These are phyloP conservation scores for Cutaneotrichosporon cutaneum DNA, from an alignment of 1,284 basidiomycete species.

Conservation along the genomic window DNA sequence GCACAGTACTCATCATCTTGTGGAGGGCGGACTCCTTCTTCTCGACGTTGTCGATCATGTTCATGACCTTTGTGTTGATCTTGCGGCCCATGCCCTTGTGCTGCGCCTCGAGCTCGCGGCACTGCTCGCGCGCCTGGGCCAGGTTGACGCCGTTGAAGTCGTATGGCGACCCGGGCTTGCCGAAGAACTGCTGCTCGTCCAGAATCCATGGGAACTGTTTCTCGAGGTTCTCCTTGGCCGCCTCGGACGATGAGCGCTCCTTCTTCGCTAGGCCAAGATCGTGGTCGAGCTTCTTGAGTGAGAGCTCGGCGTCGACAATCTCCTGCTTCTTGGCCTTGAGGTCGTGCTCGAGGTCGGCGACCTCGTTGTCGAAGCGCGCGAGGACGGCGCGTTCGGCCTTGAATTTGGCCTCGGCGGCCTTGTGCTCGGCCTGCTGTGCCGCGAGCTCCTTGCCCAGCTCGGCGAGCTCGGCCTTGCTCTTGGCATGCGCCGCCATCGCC, in stretches of 20 bases:
- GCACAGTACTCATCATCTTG: conserved; percentile 84
- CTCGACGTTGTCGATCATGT: conserved; percentile 94
- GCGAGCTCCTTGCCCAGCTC: conserved; percentile 61
- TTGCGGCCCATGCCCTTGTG: conserved; percentile 91
- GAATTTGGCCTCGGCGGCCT: conserved; percentile 69
- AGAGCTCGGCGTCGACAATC: conserved; percentile 69
- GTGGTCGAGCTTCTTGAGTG: conserved; percentile 62
- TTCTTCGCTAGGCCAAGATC: conserved; percentile 57
- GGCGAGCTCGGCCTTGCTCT: conserved; percentile 54
- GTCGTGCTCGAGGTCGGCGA: conserved; percentile 74
- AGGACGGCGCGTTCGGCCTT: conserved; percentile 81
- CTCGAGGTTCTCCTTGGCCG: conserved; percentile 62
- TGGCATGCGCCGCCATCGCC: conserved; percentile 61
- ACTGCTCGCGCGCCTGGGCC: conserved; percentile 63
- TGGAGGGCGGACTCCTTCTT: conserved; percentile 85
- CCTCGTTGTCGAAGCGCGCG: conserved; percentile 81
- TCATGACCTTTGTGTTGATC: conserved; percentile 91
- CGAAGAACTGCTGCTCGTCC: conserved; percentile 83
- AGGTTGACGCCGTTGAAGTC: conserved; percentile 79
- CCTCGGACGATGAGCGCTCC: conserved; percentile 61
- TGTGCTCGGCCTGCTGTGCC: conserved; percentile 62
- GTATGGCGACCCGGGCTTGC: conserved; percentile 75
- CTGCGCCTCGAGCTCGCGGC: conserved; percentile 72
- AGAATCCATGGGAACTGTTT: conserved; percentile 83
- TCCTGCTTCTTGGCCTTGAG: conserved; percentile 79